These are phyloP conservation scores for Acmispon strigosus DNA, from an alignment of 306 rosid genomes.

Conservation along the genomic window DNA sequence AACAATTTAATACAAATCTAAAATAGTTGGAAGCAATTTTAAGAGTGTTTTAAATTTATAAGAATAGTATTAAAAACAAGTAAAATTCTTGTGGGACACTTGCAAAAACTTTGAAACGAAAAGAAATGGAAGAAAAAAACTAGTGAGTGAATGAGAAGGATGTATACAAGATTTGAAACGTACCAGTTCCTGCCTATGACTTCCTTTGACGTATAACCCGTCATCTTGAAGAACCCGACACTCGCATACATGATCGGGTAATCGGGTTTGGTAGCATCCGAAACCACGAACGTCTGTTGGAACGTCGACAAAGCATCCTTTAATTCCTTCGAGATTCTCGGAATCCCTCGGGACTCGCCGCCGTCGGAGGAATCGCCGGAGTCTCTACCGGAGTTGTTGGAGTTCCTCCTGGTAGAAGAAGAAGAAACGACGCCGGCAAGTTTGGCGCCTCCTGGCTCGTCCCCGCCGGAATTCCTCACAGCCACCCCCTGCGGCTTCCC, in stretches of 20 bases:
- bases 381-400: slow-evolving; percentile 56
- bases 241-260: slow-evolving; percentile 89
- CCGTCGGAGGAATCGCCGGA: slow-evolving; percentile 69
- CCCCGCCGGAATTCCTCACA: slow-evolving; percentile 64
- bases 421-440: neutral
- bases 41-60: no score
- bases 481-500: slow-evolving; percentile 78
- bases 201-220: slow-evolving; percentile 88
- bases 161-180: no score
- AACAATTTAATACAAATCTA: no score
- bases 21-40: no score
- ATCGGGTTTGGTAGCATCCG: slow-evolving; percentile 92
- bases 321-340: slow-evolving; percentile 69
- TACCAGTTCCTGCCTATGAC: slow-evolving; percentile 90
- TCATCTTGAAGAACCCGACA: slow-evolving; percentile 93
- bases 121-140: no score
- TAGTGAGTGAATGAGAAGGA: no score
- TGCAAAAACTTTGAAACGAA: no score
- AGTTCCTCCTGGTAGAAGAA: slow-evolving; percentile 43
- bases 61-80: no score
- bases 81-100: no score
- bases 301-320: slow-evolving; percentile 75
- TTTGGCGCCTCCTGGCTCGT: slow-evolving; percentile 31
- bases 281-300: slow-evolving; percentile 89
- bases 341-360: slow-evolving; percentile 46